Conservation (phyloP, 2,329 filamentous ascomycete genomes). For the Daldinia sp. region DNA sequence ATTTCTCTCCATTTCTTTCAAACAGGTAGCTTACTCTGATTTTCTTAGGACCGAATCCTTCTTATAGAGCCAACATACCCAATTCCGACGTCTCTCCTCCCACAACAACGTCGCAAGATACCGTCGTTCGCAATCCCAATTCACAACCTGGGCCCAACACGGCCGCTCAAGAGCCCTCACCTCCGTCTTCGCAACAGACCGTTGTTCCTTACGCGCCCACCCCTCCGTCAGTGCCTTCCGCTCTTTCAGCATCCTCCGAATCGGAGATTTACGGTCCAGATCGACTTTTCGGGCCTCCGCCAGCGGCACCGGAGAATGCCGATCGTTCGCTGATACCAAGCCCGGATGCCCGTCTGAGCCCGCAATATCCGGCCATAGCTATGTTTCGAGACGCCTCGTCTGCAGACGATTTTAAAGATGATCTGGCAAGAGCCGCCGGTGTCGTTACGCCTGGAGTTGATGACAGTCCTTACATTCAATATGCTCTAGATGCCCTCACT, state of each 20-base stretch:
- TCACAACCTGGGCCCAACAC: slow-evolving; percentile 40
- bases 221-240: slow-evolving; percentile 53
- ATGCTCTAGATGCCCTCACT: slow-evolving; percentile 89
- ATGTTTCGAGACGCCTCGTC: slow-evolving; percentile 44
- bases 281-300: slow-evolving; percentile 54
- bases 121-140: slow-evolving; percentile 42
- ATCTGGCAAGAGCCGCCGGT: slow-evolving; percentile 62
- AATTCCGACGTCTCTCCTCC: slow-evolving; percentile 35
- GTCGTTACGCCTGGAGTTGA: slow-evolving; percentile 81
- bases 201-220: slow-evolving; percentile 55
- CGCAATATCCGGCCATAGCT: slow-evolving; percentile 55
- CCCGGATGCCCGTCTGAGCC: slow-evolving; percentile 54
- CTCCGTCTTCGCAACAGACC: slow-evolving; percentile 54
- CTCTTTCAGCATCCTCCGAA: slow-evolving; percentile 51
- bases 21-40: slow-evolving; percentile 19
- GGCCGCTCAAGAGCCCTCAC: slow-evolving; percentile 45
- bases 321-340: slow-evolving; percentile 39
- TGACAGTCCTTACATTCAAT: slow-evolving; percentile 88
- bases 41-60: slow-evolving; percentile 39
- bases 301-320: slow-evolving; percentile 45
- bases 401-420: slow-evolving; percentile 61
- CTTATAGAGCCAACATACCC: slow-evolving; percentile 37
- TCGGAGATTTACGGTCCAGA: slow-evolving; percentile 61
- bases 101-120: slow-evolving; percentile 47
- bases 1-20: not conserved